phyloP scores from a whole-genome alignment of 129 eudicot genomes.

The Cynara cardunculus region DNA sequence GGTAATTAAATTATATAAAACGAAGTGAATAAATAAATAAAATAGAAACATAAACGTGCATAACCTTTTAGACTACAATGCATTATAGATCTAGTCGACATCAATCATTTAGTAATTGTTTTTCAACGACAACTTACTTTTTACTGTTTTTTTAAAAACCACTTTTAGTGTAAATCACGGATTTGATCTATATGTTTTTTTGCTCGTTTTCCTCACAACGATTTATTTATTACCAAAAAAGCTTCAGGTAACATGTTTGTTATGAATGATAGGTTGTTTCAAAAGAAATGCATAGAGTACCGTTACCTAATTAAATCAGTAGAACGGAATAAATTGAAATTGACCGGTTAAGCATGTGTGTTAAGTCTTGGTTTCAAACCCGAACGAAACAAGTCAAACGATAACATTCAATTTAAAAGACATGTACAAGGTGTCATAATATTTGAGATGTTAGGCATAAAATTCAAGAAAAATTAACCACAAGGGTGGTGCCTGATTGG shows the following conservation, averaged over 20 bases:
- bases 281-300: neutral
- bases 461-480: neutral
- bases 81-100: neutral
- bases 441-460: neutral
- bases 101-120: no score
- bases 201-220: no score
- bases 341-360: neutral
- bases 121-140: no score
- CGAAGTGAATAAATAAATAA: no score
- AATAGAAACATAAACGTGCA: neutral
- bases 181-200: neutral
- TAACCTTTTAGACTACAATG: neutral
- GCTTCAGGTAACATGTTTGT: neutral
- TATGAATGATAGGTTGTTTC: neutral
- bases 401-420: neutral
- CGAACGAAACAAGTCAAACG: neutral
- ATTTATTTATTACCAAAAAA: no score
- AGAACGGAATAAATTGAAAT: neutral
- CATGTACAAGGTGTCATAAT: neutral
- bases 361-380: neutral
- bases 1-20: no score
- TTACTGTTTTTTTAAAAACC: no score
- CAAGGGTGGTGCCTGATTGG: no score
- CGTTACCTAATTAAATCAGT: neutral
- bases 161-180: neutral